Percentiles rank a stretch among this genome's conserved stretches.
Evolutionary conservation across 208 protist genomes (phyloP).

Genomic region (Trypanosomatidae sp.): DNA sequence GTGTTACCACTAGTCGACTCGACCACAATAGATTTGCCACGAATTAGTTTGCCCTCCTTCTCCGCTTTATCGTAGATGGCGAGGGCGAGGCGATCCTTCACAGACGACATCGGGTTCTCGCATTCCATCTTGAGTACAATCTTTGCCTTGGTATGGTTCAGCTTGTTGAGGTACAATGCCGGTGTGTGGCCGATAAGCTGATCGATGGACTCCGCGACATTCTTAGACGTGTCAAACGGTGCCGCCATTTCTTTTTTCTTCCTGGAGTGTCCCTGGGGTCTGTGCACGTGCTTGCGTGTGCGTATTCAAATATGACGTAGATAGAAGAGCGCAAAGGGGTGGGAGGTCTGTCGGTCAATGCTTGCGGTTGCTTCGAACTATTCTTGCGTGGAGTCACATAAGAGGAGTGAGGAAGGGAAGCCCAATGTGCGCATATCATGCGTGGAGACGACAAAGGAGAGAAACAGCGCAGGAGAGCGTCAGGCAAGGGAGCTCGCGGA

Average conservation of each 20-base stretch:
- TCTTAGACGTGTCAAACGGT: slow-evolving; percentile 50
- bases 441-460: not conserved
- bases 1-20: slow-evolving; percentile 93
- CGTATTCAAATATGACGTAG: not conserved
- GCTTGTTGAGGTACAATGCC: slow-evolving; percentile 83
- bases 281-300: not conserved
- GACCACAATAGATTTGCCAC: slow-evolving; percentile 83
- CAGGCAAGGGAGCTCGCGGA: not conserved
- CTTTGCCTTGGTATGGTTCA: slow-evolving; percentile 75
- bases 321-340: not conserved
- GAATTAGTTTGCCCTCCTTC: slow-evolving; percentile 73
- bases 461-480: not conserved
- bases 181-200: slow-evolving; percentile 90
- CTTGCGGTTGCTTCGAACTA: not conserved
- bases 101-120: slow-evolving; percentile 82
- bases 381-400: not conserved
- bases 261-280: not conserved
- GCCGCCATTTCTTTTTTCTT: slow-evolving; percentile 11
- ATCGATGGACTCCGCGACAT: slow-evolving; percentile 70
- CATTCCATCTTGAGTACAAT: slow-evolving; percentile 88
- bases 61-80: slow-evolving; percentile 85
- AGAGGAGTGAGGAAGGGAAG: not conserved
- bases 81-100: slow-evolving; percentile 88
- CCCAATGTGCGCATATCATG: not conserved
- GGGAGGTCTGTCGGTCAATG: not conserved